These are phyloP conservation scores for Plasmodium gallinaceum DNA, from an alignment of 169 alveolate genomes.

Conservation along the genomic window DNA sequence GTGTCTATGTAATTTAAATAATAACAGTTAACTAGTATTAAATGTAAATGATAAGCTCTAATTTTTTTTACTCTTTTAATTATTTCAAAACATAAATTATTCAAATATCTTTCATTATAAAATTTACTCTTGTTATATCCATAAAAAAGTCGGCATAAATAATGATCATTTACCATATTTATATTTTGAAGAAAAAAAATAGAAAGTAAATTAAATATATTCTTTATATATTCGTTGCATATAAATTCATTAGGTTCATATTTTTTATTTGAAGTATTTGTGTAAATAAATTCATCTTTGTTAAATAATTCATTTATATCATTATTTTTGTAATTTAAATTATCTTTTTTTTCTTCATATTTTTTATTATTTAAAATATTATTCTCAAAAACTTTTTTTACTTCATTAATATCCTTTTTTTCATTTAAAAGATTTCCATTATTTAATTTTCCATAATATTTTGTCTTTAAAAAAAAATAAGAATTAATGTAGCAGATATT, in stretches of 20 bases:
- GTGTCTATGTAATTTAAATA: constrained; percentile 50
- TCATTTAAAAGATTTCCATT: neutral
- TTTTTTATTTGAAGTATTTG: constrained; percentile 9
- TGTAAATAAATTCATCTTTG: constrained; percentile 31
- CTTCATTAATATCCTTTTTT: neutral
- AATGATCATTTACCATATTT: constrained; percentile 56
- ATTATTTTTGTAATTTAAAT: neutral
- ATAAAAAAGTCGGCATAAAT: constrained; percentile 70
- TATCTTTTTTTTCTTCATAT: neutral
- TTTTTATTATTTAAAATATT: neutral
- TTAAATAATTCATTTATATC: neutral
- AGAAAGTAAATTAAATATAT: constrained; percentile 56
- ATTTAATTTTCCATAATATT: constrained; percentile 12
- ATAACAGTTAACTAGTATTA: constrained; percentile 46
- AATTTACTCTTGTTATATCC: constrained; percentile 75
- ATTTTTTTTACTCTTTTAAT: constrained; percentile 75
- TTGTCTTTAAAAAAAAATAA: constrained; percentile 56
- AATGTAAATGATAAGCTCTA: constrained; percentile 68
- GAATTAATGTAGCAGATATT: constrained; percentile 73
- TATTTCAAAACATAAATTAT: constrained; percentile 71
- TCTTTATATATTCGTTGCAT: constrained; percentile 57
- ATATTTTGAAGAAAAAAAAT: constrained; percentile 72
- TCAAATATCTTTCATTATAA: constrained; percentile 59
- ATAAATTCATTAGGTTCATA: constrained; percentile 22
- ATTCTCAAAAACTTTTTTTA: neutral